A percentile compares a stretch with the other conserved stretches of the same genome.
These are phyloP conservation scores for Alternaria sp. DNA, from an alignment of 2,329 filamentous ascomycete genomes.

Conservation along the genomic window DNA sequence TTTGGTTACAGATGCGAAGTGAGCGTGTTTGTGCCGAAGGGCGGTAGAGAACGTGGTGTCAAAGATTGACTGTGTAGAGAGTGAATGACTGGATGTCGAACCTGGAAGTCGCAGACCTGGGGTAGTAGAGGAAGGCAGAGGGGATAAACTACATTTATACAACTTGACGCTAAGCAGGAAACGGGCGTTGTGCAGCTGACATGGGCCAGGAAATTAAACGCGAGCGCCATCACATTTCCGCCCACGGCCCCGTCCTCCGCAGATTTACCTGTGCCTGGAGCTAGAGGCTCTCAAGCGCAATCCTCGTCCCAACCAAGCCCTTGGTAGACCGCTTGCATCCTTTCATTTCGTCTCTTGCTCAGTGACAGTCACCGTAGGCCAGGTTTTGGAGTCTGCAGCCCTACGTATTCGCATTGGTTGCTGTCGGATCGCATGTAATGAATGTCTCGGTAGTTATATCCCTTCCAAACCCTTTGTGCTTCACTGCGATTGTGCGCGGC, in stretches of 20 bases:
- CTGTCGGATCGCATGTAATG: slow-evolving; percentile 2
- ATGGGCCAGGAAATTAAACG: slow-evolving; percentile 31
- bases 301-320: slow-evolving; percentile 17
- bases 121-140: slow-evolving; percentile 21
- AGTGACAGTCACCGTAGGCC: slow-evolving; percentile 3
- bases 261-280: slow-evolving; percentile 31
- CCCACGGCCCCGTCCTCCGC: slow-evolving; percentile 30
- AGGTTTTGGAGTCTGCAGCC: slow-evolving; percentile 18
- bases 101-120: slow-evolving; percentile 46
- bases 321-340: slow-evolving; percentile 30
- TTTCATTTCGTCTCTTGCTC: slow-evolving; percentile 29
- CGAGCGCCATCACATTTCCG: slow-evolving; percentile 27
- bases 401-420: slow-evolving; percentile 18
- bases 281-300: slow-evolving; percentile 26
- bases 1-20: slow-evolving; percentile 17
- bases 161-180: slow-evolving; percentile 16
- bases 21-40: slow-evolving; percentile 36
- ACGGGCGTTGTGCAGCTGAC: slow-evolving; percentile 20
- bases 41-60: slow-evolving; percentile 41
- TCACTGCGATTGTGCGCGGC: background rate
- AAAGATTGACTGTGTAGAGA: slow-evolving; percentile 38
- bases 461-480: background rate
- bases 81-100: slow-evolving; percentile 37
- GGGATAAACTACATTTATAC: slow-evolving; percentile 37
- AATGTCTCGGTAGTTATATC: slow-evolving; percentile 55